A percentile compares a stretch with the other conserved stretches of the same genome.
phyloP scores from a whole-genome alignment of 257 asterid genomes.

The Scutellaria baicalensis region DNA sequence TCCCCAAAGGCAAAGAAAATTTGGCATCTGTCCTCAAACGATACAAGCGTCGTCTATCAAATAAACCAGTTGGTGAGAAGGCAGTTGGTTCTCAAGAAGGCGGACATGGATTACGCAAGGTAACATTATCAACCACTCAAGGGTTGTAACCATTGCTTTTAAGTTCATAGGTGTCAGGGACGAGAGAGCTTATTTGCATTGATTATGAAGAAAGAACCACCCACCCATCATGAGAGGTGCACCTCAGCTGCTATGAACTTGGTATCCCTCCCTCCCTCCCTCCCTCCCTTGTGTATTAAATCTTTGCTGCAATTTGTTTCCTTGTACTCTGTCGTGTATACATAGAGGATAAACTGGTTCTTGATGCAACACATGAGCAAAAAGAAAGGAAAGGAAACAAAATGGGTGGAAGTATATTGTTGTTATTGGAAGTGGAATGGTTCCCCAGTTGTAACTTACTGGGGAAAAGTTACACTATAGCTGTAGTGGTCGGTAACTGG shows the following conservation, averaged over 20 bases:
- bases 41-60: slow-evolving; percentile 80
- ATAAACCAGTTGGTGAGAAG: slow-evolving; percentile 34
- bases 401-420: slow-evolving; percentile 15
- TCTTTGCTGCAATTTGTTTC: slow-evolving; percentile 12
- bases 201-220: not conserved
- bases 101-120: slow-evolving; percentile 8
- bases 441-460: slow-evolving; percentile 1
- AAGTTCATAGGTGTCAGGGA: slow-evolving; percentile 22
- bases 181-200: slow-evolving; percentile 4
- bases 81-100: not conserved
- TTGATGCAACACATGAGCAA: slow-evolving; percentile 10
- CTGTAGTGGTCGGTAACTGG: slow-evolving; percentile 1
- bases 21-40: slow-evolving; percentile 88
- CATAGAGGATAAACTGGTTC: slow-evolving; percentile 12
- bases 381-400: not conserved
- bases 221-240: slow-evolving; percentile 2
- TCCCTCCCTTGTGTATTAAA: slow-evolving; percentile 23
- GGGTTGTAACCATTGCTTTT: slow-evolving; percentile 29
- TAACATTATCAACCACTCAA: slow-evolving; percentile 16
- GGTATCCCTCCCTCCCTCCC: not conserved
- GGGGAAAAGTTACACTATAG: not conserved
- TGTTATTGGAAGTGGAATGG: slow-evolving; percentile 14
- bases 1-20: slow-evolving; percentile 87
- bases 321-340: slow-evolving; percentile 26
- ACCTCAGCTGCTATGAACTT: slow-evolving; percentile 4